Evolutionary conservation across 345 rosid species (phyloP).

Genomic region (Microcos paniculata): DNA sequence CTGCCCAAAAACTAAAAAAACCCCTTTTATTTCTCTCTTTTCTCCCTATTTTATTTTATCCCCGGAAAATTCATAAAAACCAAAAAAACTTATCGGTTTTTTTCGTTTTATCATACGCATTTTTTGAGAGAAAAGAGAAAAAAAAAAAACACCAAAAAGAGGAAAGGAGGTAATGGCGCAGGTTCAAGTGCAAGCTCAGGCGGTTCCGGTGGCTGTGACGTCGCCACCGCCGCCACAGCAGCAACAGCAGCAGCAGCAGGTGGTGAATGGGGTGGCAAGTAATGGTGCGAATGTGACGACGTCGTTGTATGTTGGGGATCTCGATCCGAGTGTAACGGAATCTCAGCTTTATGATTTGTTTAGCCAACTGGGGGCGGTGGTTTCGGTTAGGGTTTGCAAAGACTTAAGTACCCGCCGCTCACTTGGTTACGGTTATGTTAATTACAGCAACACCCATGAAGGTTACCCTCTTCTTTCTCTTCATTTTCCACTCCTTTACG

Average conservation of each 20-base stretch:
- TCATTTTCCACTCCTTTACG: not conserved
- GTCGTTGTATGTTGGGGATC: conserved; percentile 81
- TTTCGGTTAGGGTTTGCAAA: conserved; percentile 73
- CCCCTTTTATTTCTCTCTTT: not conserved
- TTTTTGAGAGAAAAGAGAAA: not conserved
- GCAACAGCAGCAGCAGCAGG: conserved; percentile 1
- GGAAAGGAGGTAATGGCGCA: conserved; percentile 35
- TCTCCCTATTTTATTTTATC: not conserved
- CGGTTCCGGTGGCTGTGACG: not conserved
- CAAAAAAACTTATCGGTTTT: not conserved
- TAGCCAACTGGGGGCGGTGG: conserved; percentile 52
- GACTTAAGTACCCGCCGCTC: conserved; percentile 72
- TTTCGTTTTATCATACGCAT: not conserved
- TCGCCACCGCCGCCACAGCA: conserved; percentile 11
- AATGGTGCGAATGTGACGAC: conserved; percentile 36
- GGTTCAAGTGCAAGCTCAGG: conserved; percentile 36
- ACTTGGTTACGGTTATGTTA: conserved; percentile 90
- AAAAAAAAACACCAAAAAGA: not conserved
- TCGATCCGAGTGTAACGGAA: conserved; percentile 62
- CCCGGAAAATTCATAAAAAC: not conserved
- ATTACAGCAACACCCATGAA: conserved; percentile 69
- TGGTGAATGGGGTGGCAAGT: conserved; percentile 25
- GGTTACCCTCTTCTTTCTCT: conserved; percentile 36
- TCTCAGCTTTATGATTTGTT: conserved; percentile 71
- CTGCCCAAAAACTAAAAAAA: conserved; percentile 21